phyloP scores from a whole-genome alignment of 176 grass and related monocot species.

The Hordeum marinum region DNA sequence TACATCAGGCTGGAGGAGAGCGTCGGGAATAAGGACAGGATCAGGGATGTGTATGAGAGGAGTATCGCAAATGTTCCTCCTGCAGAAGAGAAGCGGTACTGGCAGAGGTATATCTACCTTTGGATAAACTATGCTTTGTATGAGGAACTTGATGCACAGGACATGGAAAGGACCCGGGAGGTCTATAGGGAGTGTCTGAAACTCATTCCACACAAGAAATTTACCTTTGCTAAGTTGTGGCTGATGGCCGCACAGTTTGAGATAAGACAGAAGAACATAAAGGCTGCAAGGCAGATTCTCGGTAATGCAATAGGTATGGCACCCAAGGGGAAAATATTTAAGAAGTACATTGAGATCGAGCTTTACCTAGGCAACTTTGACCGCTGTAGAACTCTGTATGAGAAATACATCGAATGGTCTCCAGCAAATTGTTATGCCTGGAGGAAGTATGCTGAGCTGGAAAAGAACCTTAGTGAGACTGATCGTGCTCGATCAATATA shows the following conservation, averaged over 20 bases:
- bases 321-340: slow-evolving; percentile 87
- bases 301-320: slow-evolving; percentile 87
- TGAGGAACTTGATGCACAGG: slow-evolving; percentile 76
- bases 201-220: slow-evolving; percentile 80
- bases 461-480: slow-evolving; percentile 75
- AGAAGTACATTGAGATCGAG: slow-evolving; percentile 92
- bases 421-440: slow-evolving; percentile 82
- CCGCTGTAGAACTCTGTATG: slow-evolving; percentile 65
- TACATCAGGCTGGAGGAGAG: slow-evolving; percentile 80
- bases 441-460: slow-evolving; percentile 83
- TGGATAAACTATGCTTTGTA: slow-evolving; percentile 93
- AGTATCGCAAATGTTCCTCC: slow-evolving; percentile 79
- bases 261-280: slow-evolving; percentile 58
- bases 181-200: slow-evolving; percentile 73
- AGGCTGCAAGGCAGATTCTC: slow-evolving; percentile 51
- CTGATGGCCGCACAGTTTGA: slow-evolving; percentile 82
- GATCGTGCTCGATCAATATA: slow-evolving; percentile 77
- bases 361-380: slow-evolving; percentile 72
- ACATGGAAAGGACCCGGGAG: slow-evolving; percentile 55
- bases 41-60: slow-evolving; percentile 77
- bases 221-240: slow-evolving; percentile 84
- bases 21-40: slow-evolving; percentile 54
- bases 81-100: slow-evolving; percentile 80
- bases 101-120: slow-evolving; percentile 76
- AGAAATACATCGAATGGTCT: slow-evolving; percentile 84